phyloP scores from a whole-genome alignment of 768 basidiomycete species.

The Cystofilobasidium capitatum region DNA sequence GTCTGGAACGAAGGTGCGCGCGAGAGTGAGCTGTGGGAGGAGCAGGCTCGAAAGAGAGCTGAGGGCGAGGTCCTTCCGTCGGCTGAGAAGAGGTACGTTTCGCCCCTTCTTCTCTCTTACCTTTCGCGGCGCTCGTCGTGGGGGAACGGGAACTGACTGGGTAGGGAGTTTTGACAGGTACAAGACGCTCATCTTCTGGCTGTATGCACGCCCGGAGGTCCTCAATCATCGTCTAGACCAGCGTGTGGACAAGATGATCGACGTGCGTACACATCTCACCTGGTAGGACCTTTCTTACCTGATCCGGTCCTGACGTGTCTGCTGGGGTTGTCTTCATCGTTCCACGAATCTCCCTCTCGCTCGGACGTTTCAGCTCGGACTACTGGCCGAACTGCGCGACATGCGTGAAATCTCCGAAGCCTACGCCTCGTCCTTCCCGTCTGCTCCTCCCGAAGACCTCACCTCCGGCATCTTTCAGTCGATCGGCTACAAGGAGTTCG shows the following conservation, averaged over 20 bases:
- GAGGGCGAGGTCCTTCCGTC: neutral
- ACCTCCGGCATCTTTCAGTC: slow-evolving; percentile 86
- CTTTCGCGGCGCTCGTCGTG: neutral
- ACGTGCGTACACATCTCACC: slow-evolving; percentile 46
- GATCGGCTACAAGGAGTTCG: slow-evolving; percentile 92
- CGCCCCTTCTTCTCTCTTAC: neutral
- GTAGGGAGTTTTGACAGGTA: slow-evolving; percentile 48
- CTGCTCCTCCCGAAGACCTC: slow-evolving; percentile 45
- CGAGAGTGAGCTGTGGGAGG: slow-evolving; percentile 58
- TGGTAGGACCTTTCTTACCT: too few species aligned
- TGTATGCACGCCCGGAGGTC: slow-evolving; percentile 59
- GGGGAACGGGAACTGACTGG: too few species aligned
- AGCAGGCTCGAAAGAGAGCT: slow-evolving; percentile 46
- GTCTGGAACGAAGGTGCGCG: slow-evolving; percentile 59
- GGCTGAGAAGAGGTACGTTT: slow-evolving; percentile 29
- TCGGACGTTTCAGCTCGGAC: slow-evolving; percentile 66
- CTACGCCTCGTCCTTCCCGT: neutral
- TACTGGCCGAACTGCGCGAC: slow-evolving; percentile 65
- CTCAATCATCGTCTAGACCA: slow-evolving; percentile 61
- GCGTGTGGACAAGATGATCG: slow-evolving; percentile 81
- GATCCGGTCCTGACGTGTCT: neutral
- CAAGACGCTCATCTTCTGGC: slow-evolving; percentile 79
- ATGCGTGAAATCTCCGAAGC: slow-evolving; percentile 40
- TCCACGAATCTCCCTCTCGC: too few species aligned
- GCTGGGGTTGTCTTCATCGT: neutral